phyloP scores from a whole-genome alignment of 148 eudicot genomes.

The Persicaria maculosa region DNA sequence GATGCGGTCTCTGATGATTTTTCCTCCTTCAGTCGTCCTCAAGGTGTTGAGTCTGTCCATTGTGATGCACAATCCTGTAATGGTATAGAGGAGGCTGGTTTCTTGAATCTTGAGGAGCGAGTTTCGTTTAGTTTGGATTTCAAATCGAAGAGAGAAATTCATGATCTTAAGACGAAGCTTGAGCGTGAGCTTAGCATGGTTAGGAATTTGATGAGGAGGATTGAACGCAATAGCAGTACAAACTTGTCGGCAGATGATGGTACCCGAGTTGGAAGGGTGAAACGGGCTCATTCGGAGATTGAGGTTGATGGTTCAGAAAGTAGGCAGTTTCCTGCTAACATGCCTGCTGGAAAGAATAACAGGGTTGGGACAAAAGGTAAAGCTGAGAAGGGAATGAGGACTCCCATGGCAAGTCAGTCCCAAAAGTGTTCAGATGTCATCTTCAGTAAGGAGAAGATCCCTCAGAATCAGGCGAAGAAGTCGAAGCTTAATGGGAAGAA shows the following conservation, averaged over 20 bases:
- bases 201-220: constrained; percentile 55
- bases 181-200: constrained; percentile 63
- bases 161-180: constrained; percentile 60
- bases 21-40: constrained; percentile 25
- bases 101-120: constrained; percentile 35
- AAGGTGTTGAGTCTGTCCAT: not conserved
- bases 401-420: constrained; percentile 33
- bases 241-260: constrained; percentile 22
- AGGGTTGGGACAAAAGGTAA: constrained; percentile 41
- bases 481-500: constrained; percentile 24
- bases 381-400: constrained; percentile 71
- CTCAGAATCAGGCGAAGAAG: constrained; percentile 29
- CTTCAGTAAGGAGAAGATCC: constrained; percentile 55
- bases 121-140: constrained; percentile 48
- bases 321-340: constrained; percentile 45
- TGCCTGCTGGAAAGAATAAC: constrained; percentile 39
- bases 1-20: constrained; percentile 38
- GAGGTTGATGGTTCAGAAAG: constrained; percentile 32
- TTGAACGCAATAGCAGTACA: constrained; percentile 36
- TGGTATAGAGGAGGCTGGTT: constrained; percentile 29
- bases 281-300: constrained; percentile 43
- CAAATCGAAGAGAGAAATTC: constrained; percentile 64
- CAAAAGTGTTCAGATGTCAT: constrained; percentile 10
- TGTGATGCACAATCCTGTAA: constrained; percentile 22
- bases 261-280: constrained; percentile 26